Conservation (phyloP, 2,329 filamentous ascomycete species). For the Aspergillus texensis region DNA sequence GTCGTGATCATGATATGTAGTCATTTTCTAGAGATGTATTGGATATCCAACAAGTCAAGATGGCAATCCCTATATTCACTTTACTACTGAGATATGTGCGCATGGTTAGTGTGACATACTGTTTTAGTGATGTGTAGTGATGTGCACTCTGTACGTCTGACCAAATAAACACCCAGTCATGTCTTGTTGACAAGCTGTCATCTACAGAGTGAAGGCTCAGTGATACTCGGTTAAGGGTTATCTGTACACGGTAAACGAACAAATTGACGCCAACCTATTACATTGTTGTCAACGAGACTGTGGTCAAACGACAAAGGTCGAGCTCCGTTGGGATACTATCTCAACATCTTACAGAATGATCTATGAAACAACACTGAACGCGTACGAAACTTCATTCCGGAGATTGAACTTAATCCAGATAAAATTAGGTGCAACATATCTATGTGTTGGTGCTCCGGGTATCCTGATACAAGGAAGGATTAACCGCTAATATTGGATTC, state of each 20-base stretch:
- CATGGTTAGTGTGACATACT: background rate
- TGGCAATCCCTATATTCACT: background rate
- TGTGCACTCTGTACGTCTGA: too few relatives aligned
- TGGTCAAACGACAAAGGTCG: too few relatives aligned
- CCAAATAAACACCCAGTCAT: background rate
- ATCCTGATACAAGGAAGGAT: too few relatives aligned
- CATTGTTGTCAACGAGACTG: background rate
- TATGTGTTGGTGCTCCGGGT: background rate
- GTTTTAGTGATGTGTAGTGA: background rate
- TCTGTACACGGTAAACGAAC: background rate
- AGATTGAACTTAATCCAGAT: too few relatives aligned
- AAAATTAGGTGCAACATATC: background rate
- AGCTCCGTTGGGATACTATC: background rate
- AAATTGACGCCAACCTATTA: too few relatives aligned
- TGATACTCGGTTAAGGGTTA: background rate
- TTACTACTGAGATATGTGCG: too few relatives aligned
- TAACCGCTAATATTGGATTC: too few relatives aligned
- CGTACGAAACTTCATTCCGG: background rate
- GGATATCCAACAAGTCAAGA: rapidly evolving
- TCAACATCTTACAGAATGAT: background rate
- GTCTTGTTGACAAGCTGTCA: background rate
- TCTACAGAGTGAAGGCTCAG: background rate
- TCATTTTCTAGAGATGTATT: rapidly evolving
- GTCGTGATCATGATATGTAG: background rate
- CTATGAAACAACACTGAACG: background rate